These are phyloP conservation scores for Anastatica hierochuntica DNA, from an alignment of 345 rosid genomes.

Conservation along the genomic window DNA sequence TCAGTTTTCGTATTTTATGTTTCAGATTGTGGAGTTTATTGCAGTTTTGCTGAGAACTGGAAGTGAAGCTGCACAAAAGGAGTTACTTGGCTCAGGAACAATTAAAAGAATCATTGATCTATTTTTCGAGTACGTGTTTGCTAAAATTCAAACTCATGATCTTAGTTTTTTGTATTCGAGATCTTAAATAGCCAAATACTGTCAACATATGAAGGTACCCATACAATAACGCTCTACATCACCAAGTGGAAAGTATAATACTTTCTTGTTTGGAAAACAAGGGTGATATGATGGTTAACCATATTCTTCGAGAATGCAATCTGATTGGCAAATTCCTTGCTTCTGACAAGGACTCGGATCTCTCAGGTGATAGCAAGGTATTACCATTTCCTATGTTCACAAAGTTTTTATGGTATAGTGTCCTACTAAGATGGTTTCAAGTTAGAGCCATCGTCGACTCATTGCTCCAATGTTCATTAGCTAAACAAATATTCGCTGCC, in stretches of 20 bases:
- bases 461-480: conserved; percentile 3
- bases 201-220: conserved; percentile 64
- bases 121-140: conserved; percentile 71
- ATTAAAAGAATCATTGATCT: conserved; percentile 58
- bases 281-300: conserved; percentile 51
- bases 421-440: conserved; percentile 4
- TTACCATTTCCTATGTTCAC: conserved; percentile 12
- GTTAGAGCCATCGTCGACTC: neutral
- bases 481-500: conserved; percentile 1
- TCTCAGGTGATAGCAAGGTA: conserved; percentile 61
- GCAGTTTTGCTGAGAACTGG: conserved; percentile 72
- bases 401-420: neutral
- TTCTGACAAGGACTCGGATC: conserved; percentile 50
- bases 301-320: conserved; percentile 76
- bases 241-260: conserved; percentile 87
- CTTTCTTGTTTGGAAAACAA: conserved; percentile 77
- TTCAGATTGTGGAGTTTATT: conserved; percentile 93
- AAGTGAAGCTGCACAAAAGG: conserved; percentile 75
- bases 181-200: conserved; percentile 10
- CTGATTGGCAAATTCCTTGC: conserved; percentile 65
- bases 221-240: conserved; percentile 88
- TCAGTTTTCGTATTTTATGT: neutral
- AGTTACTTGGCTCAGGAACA: conserved; percentile 76
- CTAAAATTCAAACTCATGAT: conserved; percentile 2
- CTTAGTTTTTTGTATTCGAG: neutral